Conservation (phyloP, 495 filamentous ascomycete species). For the Penicillium canariense region DNA sequence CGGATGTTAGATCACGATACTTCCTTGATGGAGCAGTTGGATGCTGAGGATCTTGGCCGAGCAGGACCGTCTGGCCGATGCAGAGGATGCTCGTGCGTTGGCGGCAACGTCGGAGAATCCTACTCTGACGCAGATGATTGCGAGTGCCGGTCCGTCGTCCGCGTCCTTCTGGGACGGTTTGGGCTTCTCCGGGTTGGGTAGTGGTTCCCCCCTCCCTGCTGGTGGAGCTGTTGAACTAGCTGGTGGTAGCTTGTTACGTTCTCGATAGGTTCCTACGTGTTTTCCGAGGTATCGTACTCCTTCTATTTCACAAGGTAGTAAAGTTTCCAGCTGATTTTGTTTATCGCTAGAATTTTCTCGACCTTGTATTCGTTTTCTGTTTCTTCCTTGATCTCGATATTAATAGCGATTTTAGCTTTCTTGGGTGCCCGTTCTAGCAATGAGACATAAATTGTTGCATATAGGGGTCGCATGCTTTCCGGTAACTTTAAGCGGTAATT, state of each 20-base stretch:
- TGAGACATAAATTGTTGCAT: constrained; percentile 3
- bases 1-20: no score
- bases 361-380: constrained; percentile 11
- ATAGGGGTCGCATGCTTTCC: constrained; percentile 1
- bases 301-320: constrained; percentile 10
- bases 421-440: neutral
- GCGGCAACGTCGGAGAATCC: neutral
- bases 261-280: constrained; percentile 11
- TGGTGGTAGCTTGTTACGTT: constrained; percentile 2
- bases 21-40: no score
- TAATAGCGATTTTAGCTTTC: constrained; percentile 1
- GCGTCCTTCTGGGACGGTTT: neutral
- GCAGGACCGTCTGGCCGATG: no score
- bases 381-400: constrained; percentile 10
- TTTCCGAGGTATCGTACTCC: constrained; percentile 10
- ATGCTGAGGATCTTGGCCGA: no score
- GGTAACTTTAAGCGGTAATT: constrained; percentile 10
- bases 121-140: no score
- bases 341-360: neutral
- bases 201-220: neutral
- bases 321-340: neutral
- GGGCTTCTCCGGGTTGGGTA: neutral
- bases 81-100: no score
- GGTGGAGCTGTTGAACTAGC: constrained; percentile 6
- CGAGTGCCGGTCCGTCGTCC: no score